phyloP scores from a whole-genome alignment of 1,139 yeast species.

The Diutina ranongensis region DNA sequence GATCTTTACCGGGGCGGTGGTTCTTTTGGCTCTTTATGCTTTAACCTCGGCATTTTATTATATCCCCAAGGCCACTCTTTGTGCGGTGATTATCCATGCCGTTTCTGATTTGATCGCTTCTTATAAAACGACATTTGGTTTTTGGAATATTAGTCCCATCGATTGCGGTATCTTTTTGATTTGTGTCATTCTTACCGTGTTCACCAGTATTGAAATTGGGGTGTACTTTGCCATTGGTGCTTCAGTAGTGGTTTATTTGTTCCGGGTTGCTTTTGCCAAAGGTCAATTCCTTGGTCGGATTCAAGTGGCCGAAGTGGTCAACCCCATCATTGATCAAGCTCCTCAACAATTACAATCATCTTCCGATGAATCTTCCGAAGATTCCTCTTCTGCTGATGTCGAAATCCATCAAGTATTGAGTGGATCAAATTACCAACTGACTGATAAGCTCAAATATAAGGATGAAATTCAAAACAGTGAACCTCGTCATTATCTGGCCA shows the following conservation, averaged over 20 bases:
- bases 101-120: constrained; percentile 78
- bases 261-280: constrained; percentile 68
- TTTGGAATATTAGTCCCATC: constrained; percentile 67
- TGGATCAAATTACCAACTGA: constrained; percentile 15
- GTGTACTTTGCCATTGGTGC: constrained; percentile 86
- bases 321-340: constrained; percentile 32
- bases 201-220: constrained; percentile 77
- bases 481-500: constrained; percentile 12
- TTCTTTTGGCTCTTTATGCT: constrained; percentile 73
- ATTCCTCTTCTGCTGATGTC: constrained; percentile 13
- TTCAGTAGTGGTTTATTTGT: constrained; percentile 61
- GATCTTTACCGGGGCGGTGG: constrained; percentile 81
- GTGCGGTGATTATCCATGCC: constrained; percentile 91
- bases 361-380: constrained; percentile 10
- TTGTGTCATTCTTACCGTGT: constrained; percentile 71
- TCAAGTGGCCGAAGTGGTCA: constrained; percentile 54
- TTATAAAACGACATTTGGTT: constrained; percentile 57
- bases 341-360: no score
- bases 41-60: constrained; percentile 75
- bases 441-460: constrained; percentile 12
- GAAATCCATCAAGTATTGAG: constrained; percentile 28
- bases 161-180: constrained; percentile 68
- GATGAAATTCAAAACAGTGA: constrained; percentile 12
- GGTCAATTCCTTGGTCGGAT: constrained; percentile 80
- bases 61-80: constrained; percentile 81